A percentile compares a stretch with the other conserved stretches of the same genome.
Conservation (phyloP, 1,284 basidiomycete genomes). For the Ceratorhiza oryzae-sativae region DNA sequence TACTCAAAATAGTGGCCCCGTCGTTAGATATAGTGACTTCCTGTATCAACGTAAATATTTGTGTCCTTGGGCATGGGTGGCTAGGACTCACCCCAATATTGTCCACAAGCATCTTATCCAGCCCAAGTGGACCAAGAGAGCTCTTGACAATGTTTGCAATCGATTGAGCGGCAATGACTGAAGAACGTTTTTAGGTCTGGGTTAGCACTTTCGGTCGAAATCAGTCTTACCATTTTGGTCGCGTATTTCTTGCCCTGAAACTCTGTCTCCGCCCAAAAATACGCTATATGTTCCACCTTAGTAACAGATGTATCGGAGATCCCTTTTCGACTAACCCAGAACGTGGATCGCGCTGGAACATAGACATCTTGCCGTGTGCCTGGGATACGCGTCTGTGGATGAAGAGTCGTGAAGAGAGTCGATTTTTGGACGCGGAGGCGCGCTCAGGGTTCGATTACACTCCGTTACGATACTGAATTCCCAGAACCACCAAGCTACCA, state of each 20-base stretch:
- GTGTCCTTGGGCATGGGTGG: conserved; percentile 17
- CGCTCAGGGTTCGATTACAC: conserved; percentile 28
- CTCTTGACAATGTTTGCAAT: conserved; percentile 99
- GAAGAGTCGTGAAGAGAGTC: conserved; percentile 38
- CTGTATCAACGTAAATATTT: conserved; percentile 53
- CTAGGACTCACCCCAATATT: conserved; percentile 84
- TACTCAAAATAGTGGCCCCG: conserved; percentile 95
- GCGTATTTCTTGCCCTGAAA: conserved; percentile 93
- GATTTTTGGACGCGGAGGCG: conserved; percentile 40
- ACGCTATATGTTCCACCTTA: conserved; percentile 63
- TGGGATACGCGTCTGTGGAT: conserved; percentile 39
- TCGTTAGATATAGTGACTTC: conserved; percentile 99
- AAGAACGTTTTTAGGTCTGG: conserved; percentile 4
- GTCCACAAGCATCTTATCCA: conserved; percentile 98
- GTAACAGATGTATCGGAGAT: neutral
- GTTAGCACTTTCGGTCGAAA: neutral
- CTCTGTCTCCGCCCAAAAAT: conserved; percentile 92
- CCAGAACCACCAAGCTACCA: conserved; percentile 8
- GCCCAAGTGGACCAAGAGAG: conserved; percentile 91
- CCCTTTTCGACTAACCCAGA: conserved; percentile 9
- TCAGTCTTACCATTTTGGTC: conserved; percentile 87
- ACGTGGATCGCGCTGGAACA: conserved; percentile 86
- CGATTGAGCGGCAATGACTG: conserved; percentile 93
- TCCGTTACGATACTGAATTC: conserved; percentile 29
- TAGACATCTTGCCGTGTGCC: conserved; percentile 48